Evolutionary conservation across 371 early-diverging fungal genomes (phyloP).

Genomic region (Mucor circinelloides): DNA sequence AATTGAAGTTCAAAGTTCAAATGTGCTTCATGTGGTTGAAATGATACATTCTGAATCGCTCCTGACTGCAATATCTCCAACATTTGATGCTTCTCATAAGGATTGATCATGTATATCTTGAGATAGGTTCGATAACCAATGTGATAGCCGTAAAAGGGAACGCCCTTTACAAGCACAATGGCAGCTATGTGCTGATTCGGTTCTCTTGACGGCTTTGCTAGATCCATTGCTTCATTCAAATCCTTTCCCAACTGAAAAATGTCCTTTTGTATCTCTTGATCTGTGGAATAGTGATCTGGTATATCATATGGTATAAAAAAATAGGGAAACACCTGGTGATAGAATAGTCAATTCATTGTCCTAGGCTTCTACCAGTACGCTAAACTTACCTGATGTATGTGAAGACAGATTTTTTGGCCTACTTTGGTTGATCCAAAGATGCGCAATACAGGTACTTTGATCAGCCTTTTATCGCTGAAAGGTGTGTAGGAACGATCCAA

Average conservation of each 20-base stretch:
- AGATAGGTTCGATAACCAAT: slow-evolving; percentile 67
- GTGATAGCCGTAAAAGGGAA: slow-evolving; percentile 89
- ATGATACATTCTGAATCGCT: slow-evolving; percentile 63
- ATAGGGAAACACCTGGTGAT: slow-evolving; percentile 72
- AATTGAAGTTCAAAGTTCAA: slow-evolving; percentile 90
- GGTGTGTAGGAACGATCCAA: slow-evolving; percentile 49
- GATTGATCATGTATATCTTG: slow-evolving; percentile 76
- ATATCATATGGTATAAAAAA: slow-evolving; percentile 67
- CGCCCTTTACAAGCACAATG: slow-evolving; percentile 72
- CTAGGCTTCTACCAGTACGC: not conserved
- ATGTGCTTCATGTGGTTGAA: slow-evolving; percentile 87
- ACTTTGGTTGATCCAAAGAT: slow-evolving; percentile 77
- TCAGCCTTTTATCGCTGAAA: slow-evolving; percentile 36
- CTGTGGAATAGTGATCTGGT: slow-evolving; percentile 20
- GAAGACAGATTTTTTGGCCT: slow-evolving; percentile 79
- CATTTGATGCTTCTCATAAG: slow-evolving; percentile 57
- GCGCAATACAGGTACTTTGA: slow-evolving; percentile 75
- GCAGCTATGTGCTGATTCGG: slow-evolving; percentile 65
- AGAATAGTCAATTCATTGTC: not conserved
- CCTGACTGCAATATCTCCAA: slow-evolving; percentile 72
- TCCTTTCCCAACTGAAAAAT: slow-evolving; percentile 70
- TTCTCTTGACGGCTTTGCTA: slow-evolving; percentile 38
- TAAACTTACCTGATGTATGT: slow-evolving; percentile 71
- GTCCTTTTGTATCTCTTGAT: slow-evolving; percentile 35
- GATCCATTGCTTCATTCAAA: slow-evolving; percentile 73